Percentiles rank a stretch among this genome's conserved stretches.
Evolutionary conservation across 2,329 filamentous ascomycete species (phyloP).

Genomic region (Proliferodiscus dingleyae): DNA sequence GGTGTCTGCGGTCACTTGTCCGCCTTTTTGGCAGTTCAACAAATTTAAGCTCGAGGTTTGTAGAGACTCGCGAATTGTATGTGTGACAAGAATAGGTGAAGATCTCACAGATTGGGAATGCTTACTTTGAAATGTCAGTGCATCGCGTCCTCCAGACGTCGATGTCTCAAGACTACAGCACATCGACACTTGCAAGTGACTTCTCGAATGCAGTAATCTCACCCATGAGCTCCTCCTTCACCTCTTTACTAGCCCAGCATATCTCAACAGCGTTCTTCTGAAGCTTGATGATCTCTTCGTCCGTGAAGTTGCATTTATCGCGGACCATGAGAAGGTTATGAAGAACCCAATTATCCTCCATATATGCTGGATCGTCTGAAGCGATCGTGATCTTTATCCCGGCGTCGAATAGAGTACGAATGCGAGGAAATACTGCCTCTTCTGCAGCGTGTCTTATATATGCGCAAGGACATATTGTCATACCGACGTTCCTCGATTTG

Average conservation of each 20-base stretch:
- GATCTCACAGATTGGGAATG: no score
- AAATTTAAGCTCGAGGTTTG: no score
- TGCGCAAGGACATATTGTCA: conserved; percentile 68
- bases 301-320: conserved; percentile 36
- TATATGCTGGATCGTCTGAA: conserved; percentile 42
- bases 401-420: conserved; percentile 36
- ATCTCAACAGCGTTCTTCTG: conserved; percentile 40
- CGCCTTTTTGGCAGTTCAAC: no score
- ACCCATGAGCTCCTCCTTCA: conserved; percentile 30
- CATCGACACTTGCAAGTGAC: neutral
- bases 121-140: no score
- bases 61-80: no score
- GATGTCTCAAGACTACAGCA: neutral
- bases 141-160: neutral
- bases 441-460: conserved; percentile 51
- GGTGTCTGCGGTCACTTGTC: no score
- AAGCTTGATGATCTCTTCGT: conserved; percentile 39
- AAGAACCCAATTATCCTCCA: conserved; percentile 46
- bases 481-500: conserved; percentile 42
- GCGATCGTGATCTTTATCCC: conserved; percentile 40
- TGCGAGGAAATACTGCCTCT: conserved; percentile 38
- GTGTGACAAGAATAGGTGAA: no score
- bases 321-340: conserved; percentile 43
- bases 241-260: conserved; percentile 39
- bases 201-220: conserved; percentile 11